Percentiles rank a stretch among this genome's conserved stretches.
Conservation (phyloP, 2,329 filamentous ascomycete genomes). For the Emmonsiellopsis sp. region DNA sequence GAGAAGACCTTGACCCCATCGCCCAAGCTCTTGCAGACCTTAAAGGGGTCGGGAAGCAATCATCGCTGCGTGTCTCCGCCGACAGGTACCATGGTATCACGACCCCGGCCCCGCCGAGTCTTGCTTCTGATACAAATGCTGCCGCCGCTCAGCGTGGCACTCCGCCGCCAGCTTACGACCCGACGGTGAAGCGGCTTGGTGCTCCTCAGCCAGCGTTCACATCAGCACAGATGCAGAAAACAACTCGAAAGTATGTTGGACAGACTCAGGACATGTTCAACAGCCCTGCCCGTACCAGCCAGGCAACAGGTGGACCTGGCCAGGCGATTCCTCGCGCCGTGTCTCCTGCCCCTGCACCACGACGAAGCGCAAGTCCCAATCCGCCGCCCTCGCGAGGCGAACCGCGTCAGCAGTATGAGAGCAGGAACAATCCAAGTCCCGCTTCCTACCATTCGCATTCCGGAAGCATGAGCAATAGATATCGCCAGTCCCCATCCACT, state of each 20-base stretch:
- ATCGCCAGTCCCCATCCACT: constrained; percentile 21
- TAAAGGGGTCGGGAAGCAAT: constrained; percentile 76
- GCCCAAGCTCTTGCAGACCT: constrained; percentile 86
- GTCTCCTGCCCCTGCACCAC: constrained; percentile 27
- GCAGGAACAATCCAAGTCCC: constrained; percentile 36
- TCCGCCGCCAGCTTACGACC: constrained; percentile 74
- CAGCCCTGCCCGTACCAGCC: constrained; percentile 22
- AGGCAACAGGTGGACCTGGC: constrained; percentile 19
- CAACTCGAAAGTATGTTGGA: constrained; percentile 76
- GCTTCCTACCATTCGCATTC: constrained; percentile 36
- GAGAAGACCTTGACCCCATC: constrained; percentile 74
- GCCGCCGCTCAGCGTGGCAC: constrained; percentile 57
- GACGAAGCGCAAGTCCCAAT: constrained; percentile 29
- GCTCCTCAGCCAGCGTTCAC: constrained; percentile 89
- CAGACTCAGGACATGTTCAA: constrained; percentile 73
- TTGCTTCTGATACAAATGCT: constrained; percentile 23
- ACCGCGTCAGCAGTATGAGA: constrained; percentile 33
- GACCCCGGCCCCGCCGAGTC: constrained; percentile 57
- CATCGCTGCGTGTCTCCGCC: constrained; percentile 77
- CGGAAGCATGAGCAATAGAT: constrained; percentile 32
- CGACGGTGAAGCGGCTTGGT: constrained; percentile 67
- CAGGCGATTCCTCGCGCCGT: constrained; percentile 29
- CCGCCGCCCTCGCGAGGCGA: constrained; percentile 19
- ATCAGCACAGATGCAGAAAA: constrained; percentile 89
- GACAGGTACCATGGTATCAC: constrained; percentile 91